These are phyloP conservation scores for Trichoderma asperellum DNA, from an alignment of 2,329 filamentous ascomycete species.

Conservation along the genomic window DNA sequence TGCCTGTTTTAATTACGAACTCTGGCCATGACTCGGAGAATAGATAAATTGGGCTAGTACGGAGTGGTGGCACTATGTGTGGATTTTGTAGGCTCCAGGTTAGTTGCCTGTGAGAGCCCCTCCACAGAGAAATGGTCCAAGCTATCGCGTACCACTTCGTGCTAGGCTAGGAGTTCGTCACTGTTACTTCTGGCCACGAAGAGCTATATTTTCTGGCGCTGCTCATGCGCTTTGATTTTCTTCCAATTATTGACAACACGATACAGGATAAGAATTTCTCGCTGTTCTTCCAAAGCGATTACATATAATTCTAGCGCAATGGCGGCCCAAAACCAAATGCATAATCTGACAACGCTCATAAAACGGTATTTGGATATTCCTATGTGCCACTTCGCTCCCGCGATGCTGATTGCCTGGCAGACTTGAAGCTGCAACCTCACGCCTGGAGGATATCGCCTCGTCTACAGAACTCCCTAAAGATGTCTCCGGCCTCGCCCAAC, in stretches of 20 bases:
- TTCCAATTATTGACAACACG: neutral
- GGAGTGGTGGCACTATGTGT: neutral
- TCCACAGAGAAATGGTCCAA: slow-evolving; percentile 20
- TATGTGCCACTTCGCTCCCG: neutral
- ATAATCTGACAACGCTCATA: slow-evolving; percentile 95
- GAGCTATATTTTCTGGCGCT: slow-evolving; percentile 12
- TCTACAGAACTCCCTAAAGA: slow-evolving; percentile 65
- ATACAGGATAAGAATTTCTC: neutral
- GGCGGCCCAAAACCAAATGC: slow-evolving; percentile 82
- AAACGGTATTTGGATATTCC: slow-evolving; percentile 70
- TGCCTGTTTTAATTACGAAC: neutral
- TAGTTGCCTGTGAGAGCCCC: slow-evolving; percentile 7
- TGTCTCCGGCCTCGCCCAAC: slow-evolving; percentile 50
- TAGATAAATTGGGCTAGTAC: neutral
- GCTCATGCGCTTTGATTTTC: neutral
- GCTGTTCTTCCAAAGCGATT: neutral
- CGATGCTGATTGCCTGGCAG: slow-evolving; percentile 61
- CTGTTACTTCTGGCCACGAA: slow-evolving; percentile 10
- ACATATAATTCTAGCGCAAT: slow-evolving; percentile 40
- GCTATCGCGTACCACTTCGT: slow-evolving; percentile 16
- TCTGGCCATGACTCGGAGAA: neutral
- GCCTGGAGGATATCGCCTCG: slow-evolving; percentile 93
- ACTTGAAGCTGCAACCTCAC: slow-evolving; percentile 94
- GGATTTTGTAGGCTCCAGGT: slow-evolving; percentile 11
- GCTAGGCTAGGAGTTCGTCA: slow-evolving; percentile 25